A percentile compares a stretch with the other conserved stretches of the same genome.
Evolutionary conservation across 2,329 filamentous ascomycete species (phyloP).

Genomic region (Fusarium udum): DNA sequence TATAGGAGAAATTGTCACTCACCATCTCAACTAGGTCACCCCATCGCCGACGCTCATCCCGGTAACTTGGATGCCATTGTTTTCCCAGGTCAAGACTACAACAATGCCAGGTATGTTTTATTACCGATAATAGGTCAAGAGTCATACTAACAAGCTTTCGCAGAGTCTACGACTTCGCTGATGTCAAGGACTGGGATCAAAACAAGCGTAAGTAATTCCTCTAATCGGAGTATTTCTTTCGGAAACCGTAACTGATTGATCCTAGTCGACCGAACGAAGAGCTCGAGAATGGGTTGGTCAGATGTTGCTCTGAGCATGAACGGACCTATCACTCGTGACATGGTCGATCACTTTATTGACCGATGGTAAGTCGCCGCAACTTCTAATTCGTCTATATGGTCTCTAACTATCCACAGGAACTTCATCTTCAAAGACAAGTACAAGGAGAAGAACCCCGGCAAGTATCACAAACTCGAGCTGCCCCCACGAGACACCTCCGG

Average conservation of each 20-base stretch:
- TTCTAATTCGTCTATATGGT: fast-evolving
- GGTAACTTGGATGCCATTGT: slow-evolving; percentile 78
- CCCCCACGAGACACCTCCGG: slow-evolving; percentile 2
- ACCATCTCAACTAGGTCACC: slow-evolving; percentile 61
- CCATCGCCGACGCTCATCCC: slow-evolving; percentile 85
- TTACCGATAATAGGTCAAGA: fast-evolving
- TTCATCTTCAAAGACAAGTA: slow-evolving; percentile 91
- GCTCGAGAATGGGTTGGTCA: slow-evolving; percentile 91
- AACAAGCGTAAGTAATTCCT: slow-evolving; percentile 69
- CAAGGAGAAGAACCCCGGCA: slow-evolving; percentile 57
- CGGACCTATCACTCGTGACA: slow-evolving; percentile 78
- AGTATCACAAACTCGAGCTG: slow-evolving; percentile 54
- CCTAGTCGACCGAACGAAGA: slow-evolving; percentile 76
- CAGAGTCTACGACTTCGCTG: slow-evolving; percentile 79
- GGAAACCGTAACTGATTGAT: neutral
- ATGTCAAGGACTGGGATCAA: slow-evolving; percentile 80
- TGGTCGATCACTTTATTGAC: slow-evolving; percentile 82
- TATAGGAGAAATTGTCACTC: slow-evolving; percentile 7
- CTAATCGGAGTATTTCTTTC: fast-evolving
- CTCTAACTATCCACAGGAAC: slow-evolving; percentile 62
- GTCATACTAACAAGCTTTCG: neutral
- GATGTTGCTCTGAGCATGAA: slow-evolving; percentile 82
- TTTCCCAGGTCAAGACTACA: slow-evolving; percentile 92
- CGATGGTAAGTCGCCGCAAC: slow-evolving; percentile 66
- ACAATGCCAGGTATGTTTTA: slow-evolving; percentile 69